Evolutionary conservation across 768 basidiomycete genomes (phyloP), one percentile per base, ranked within the genome.

Genomic region (Lactarius trivialis): DNA sequence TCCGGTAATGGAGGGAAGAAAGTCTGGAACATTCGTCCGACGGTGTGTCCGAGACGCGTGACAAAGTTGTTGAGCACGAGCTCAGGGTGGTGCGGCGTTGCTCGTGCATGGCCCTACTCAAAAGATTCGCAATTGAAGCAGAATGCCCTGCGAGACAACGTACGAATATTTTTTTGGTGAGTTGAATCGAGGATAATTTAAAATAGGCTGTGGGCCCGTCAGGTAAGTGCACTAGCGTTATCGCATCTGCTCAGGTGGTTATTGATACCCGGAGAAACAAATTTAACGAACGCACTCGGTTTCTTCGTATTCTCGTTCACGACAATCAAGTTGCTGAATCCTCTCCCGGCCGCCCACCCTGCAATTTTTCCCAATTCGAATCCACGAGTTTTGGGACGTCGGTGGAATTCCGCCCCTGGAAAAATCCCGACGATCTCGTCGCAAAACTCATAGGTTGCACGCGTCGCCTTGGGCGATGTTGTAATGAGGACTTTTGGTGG

Each of bases 271-370:
- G 21, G 24, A 63, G 55, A 43, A 39, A 7, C 39, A 50, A 39
- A 12, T 36, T 21, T 14, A 34, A 30, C 5, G 30, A 48, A 50
- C 48, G 61, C 14, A 80, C 97, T 97, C 15, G 94, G 90, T 71
- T 87, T 88, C 71, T 94, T 94, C 79, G 86, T 87, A 68, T 98
- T 91, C 70, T 99, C 97, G 65, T 98, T 98, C 36, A 98, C 91
- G 3, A 99, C 92, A 48, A 91, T 79, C 65, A 98, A 71, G 66
- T 95, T 92, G 49, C 87, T 88, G 71, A 92, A 99, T 2, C 88
- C 89, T 69, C 97, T 77, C 45, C 85, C 88, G 14, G 89, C 87
- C 24, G 93, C 93, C 97, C 97, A 99, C 3, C 88, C 84, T 33
- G 95, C 91, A 70, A 98, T 91, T 63, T 86, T 78, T 0, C 95